These are phyloP conservation scores for Cryptococcus amylolentus DNA, from an alignment of 1,284 basidiomycete genomes.

Conservation along the genomic window DNA sequence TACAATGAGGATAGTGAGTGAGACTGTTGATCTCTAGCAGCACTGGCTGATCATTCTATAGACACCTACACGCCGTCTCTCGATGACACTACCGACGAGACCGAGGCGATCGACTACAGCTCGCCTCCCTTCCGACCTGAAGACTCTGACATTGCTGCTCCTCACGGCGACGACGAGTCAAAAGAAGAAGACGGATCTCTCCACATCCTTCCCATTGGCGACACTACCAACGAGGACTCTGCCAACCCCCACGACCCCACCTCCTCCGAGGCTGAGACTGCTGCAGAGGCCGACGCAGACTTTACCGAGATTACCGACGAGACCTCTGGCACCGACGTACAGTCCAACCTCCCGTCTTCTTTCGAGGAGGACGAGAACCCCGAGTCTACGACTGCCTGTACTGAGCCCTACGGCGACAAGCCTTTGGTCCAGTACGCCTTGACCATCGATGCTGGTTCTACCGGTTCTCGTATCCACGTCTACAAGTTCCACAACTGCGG, in stretches of 20 bases:
- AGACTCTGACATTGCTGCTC: constrained; percentile 21
- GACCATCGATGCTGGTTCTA: constrained; percentile 98
- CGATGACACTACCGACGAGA: constrained; percentile 11
- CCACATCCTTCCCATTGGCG: constrained; percentile 30
- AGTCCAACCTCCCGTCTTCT: constrained; percentile 27
- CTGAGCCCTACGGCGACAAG: constrained; percentile 53
- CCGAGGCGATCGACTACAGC: constrained; percentile 33
- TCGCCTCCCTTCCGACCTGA: constrained; percentile 44
- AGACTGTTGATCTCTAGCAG: not conserved
- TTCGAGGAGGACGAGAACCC: constrained; percentile 49
- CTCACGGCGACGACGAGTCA: constrained; percentile 19
- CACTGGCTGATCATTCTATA: constrained; percentile 10
- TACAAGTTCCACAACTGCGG: constrained; percentile 96
- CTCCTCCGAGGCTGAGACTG: constrained; percentile 23
- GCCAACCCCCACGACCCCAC: constrained; percentile 27
- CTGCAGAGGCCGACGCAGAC: constrained; percentile 25
- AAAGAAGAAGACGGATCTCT: constrained; percentile 24
- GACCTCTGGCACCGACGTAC: constrained; percentile 14
- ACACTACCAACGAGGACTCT: constrained; percentile 6
- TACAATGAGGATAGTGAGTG: constrained; percentile 32
- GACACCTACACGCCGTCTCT: constrained; percentile 39
- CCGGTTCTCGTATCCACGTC: constrained; percentile 93
- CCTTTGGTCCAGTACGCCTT: constrained; percentile 83
- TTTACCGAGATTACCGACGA: constrained; percentile 37
- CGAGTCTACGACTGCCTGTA: constrained; percentile 56